These are phyloP conservation scores for Drosera capensis DNA, from an alignment of 148 eudicot species.

Conservation along the genomic window DNA sequence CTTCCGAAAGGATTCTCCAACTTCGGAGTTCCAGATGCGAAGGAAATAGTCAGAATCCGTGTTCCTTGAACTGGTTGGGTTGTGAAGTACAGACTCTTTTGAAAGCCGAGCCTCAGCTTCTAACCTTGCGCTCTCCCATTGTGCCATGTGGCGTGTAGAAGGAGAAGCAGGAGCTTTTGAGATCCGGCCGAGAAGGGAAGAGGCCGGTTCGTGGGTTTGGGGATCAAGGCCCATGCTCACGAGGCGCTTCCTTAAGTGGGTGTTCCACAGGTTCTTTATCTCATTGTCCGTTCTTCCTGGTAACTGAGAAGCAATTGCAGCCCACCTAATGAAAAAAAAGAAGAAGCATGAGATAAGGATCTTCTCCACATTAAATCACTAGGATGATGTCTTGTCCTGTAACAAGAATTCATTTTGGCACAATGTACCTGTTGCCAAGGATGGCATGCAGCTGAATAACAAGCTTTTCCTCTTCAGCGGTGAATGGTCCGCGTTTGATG, in stretches of 20 bases:
- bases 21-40: constrained; percentile 78
- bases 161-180: constrained; percentile 33
- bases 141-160: constrained; percentile 92
- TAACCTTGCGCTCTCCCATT: constrained; percentile 95
- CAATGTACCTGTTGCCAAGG: constrained; percentile 60
- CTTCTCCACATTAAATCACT: not conserved
- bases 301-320: constrained; percentile 79
- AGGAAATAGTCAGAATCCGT: constrained; percentile 43
- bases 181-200: constrained; percentile 14
- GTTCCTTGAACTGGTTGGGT: constrained; percentile 10
- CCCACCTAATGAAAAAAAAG: constrained; percentile 44
- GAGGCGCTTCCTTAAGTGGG: constrained; percentile 67
- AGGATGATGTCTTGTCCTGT: not conserved
- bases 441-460: constrained; percentile 48
- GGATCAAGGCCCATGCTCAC: constrained; percentile 67
- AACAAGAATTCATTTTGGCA: not conserved
- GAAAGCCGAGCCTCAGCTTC: constrained; percentile 98
- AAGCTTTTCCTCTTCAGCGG: constrained; percentile 48
- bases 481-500: constrained; percentile 69
- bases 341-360: not conserved
- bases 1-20: constrained; percentile 68
- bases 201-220: constrained; percentile 52
- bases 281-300: constrained; percentile 93
- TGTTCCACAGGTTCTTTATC: constrained; percentile 94
- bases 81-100: constrained; percentile 27